Base-by-base conservation (phyloP, 192 early-diverging fungal genomes). In the Diversispora epigaea region DNA sequence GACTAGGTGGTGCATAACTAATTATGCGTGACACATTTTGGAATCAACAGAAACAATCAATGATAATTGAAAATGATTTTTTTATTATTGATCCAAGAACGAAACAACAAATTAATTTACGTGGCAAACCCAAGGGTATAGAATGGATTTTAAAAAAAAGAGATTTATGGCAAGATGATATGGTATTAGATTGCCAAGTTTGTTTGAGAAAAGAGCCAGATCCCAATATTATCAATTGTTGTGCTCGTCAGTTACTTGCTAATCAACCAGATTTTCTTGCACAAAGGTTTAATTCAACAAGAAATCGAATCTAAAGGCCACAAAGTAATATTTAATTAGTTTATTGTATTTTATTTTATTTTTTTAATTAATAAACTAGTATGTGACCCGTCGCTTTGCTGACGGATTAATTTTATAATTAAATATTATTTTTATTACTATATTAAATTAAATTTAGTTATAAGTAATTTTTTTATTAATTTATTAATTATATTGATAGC, bases 201-300 rank as follows among this genome's bases (percentile, higher is more conserved):
- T 73, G 71, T 22, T 11, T 6, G 46, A 43, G 60, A 39, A 63
- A 63, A 63, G 15, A 39, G 12, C 25, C 1, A 43, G 19, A 32
- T 63, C 7, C 61, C 17, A 15, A 63, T 39, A 15, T 0, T 12
- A 8, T 41, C 6, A 8, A 39, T 39, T 63, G 61, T 39, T 63
- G 61, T 63, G 22, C 61, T 0, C 0, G 61, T 22, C 7, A 32
- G 0, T 39, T 63, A 63, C 19, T 63, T 32, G 61, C 61, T 6
- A 63, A 63, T 39, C 61, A 63, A 63, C 61, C 7, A 63, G 61
- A 63, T 63, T 63, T 63, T 63, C 3, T 21, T 63, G 2, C 19
- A 41, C 61, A 32, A 43, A 8, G 61, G 61, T 7, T 10, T 63
- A 41, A 63, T 63, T 39, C 61, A 63, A 63, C 22, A 63, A 63